Conservation (phyloP, 257 asterid genomes). For the Petrea volubilis region DNA sequence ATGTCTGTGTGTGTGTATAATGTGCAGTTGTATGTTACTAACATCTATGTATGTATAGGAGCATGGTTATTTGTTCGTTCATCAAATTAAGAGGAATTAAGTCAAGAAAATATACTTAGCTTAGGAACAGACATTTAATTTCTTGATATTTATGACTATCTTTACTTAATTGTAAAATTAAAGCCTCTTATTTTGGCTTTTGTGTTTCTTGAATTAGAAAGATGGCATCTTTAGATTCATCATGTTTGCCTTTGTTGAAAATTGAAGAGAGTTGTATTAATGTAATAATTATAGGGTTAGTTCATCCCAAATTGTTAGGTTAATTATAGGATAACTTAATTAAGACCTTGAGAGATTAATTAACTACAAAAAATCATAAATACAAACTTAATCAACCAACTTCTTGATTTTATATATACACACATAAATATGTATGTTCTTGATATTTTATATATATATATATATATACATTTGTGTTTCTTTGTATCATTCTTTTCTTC, state of each 20-base stretch:
- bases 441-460: no score
- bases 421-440: no score
- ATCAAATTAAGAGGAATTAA: no score
- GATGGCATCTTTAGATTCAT: neutral
- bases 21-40: no score
- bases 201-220: slow-evolving; percentile 10
- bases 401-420: no score
- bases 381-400: no score
- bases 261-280: no score
- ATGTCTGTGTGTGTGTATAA: no score
- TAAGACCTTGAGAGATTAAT: neutral
- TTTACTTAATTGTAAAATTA: neutral
- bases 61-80: neutral
- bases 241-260: neutral
- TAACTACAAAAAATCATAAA: no score
- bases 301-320: neutral
- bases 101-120: no score
- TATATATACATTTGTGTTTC: neutral
- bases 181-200: slow-evolving; percentile 12
- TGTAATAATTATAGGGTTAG: neutral
- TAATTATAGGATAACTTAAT: neutral
- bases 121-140: neutral
- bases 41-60: no score
- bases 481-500: slow-evolving; percentile 15
- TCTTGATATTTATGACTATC: neutral